A percentile compares a stretch with the other conserved stretches of the same genome.
These are phyloP conservation scores for Sphagnum tenellum DNA, from an alignment of 225 moss, liverwort and hornwort species.

Conservation along the genomic window DNA sequence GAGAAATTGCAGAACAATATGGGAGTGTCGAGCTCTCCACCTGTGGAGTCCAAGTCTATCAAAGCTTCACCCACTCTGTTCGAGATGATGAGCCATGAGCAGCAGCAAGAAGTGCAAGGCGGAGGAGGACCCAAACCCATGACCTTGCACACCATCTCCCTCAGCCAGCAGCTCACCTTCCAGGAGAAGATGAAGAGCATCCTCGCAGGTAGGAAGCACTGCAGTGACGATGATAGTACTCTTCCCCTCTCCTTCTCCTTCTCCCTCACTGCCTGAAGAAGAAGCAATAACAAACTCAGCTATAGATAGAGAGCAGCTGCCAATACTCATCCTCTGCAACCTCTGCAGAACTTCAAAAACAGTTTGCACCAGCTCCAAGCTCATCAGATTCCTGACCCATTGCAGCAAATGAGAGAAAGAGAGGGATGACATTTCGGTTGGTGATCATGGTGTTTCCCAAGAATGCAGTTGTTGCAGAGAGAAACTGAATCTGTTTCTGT, in stretches of 20 bases:
- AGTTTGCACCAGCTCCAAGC: no score
- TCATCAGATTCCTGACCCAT: no score
- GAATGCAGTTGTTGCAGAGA: no score
- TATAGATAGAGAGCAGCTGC: slow-evolving; percentile 43
- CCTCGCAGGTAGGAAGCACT: slow-evolving; percentile 30
- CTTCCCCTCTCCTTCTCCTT: slow-evolving; percentile 16
- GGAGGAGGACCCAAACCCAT: slow-evolving; percentile 40
- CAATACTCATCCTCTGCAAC: slow-evolving; percentile 21
- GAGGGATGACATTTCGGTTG: no score
- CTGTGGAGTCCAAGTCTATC: slow-evolving; percentile 58
- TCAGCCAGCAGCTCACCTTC: slow-evolving; percentile 44
- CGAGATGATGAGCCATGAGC: slow-evolving; percentile 86
- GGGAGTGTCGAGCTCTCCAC: slow-evolving; percentile 52
- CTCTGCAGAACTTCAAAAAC: no score
- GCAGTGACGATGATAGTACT: slow-evolving; percentile 13
- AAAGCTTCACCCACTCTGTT: slow-evolving; percentile 75
- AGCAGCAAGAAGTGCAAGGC: slow-evolving; percentile 38
- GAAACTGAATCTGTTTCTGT: no score
- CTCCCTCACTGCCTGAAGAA: slow-evolving; percentile 4
- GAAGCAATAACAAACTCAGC: no score
- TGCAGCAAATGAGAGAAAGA: no score
- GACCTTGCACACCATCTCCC: slow-evolving; percentile 24
- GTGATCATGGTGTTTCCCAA: no score
- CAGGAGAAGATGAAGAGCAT: slow-evolving; percentile 69
- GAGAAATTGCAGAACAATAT: slow-evolving; percentile 24